These are phyloP conservation scores for Begonia masoniana DNA, from an alignment of 306 rosid genomes.

Conservation along the genomic window DNA sequence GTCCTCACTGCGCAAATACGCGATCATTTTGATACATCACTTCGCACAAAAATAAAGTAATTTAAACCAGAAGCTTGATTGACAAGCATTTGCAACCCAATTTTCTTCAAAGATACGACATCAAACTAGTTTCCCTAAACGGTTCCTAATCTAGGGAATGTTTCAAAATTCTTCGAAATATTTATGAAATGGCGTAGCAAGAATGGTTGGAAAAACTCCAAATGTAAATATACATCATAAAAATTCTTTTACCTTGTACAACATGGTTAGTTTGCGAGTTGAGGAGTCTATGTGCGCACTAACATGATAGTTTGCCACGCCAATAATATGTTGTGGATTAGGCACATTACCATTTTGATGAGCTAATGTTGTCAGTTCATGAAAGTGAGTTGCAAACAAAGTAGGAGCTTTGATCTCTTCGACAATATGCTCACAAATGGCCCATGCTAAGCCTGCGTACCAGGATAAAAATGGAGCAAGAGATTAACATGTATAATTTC, in stretches of 20 bases:
- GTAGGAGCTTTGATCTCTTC: slow-evolving; percentile 86
- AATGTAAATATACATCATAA: background rate
- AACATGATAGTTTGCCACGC: slow-evolving; percentile 88
- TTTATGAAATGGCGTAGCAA: background rate
- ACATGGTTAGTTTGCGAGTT: slow-evolving; percentile 88
- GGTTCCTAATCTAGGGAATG: background rate
- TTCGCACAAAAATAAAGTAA: background rate
- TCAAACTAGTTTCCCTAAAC: background rate
- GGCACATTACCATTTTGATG: slow-evolving; percentile 25
- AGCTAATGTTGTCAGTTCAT: slow-evolving; percentile 81
- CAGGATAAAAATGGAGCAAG: slow-evolving; percentile 15
- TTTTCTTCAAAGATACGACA: background rate
- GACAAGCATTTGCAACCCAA: slow-evolving; percentile 9
- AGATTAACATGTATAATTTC: slow-evolving; percentile 1
- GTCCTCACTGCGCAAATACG: too few relatives aligned
- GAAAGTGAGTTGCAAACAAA: slow-evolving; percentile 94
- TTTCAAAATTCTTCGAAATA: background rate
- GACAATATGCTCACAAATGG: slow-evolving; percentile 88
- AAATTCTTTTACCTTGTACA: slow-evolving; percentile 58
- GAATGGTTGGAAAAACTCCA: background rate
- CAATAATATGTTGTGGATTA: slow-evolving; percentile 36
- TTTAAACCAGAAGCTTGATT: slow-evolving; percentile 7
- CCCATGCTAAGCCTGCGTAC: slow-evolving; percentile 91
- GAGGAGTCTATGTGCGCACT: slow-evolving; percentile 90
- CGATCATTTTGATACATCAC: too few relatives aligned